These are phyloP conservation scores for Phytophthora colocasiae DNA, from an alignment of 352 stramenopile species.

Conservation along the genomic window DNA sequence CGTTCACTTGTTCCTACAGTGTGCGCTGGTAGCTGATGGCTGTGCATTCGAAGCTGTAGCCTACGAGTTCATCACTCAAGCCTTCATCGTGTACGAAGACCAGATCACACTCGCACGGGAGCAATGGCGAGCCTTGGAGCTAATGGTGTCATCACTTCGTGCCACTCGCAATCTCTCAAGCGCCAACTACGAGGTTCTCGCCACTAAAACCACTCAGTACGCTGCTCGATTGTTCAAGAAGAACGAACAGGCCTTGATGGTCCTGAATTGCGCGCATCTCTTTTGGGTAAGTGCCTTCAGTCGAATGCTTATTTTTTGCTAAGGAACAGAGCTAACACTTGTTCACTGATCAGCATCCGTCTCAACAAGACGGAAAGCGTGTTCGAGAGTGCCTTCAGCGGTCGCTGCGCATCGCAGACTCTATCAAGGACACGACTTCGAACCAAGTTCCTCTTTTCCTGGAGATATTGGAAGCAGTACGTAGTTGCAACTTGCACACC, in stretches of 20 bases:
- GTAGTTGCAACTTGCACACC: constrained; percentile 14
- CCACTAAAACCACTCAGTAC: constrained; percentile 98
- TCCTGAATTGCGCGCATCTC: constrained; percentile 94
- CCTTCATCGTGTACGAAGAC: constrained; percentile 98
- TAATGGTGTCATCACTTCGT: constrained; percentile 92
- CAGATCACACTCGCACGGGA: constrained; percentile 92
- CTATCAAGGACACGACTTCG: constrained; percentile 71
- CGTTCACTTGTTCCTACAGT: constrained; percentile 96
- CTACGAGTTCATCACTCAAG: constrained; percentile 97
- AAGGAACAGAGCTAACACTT: constrained; percentile 1
- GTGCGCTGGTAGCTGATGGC: constrained; percentile 89
- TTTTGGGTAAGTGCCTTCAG: constrained; percentile 89
- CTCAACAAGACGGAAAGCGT: constrained; percentile 92
- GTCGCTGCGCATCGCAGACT: constrained; percentile 95
- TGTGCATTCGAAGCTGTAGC: constrained; percentile 91
- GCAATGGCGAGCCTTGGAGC: constrained; percentile 89
- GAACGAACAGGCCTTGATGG: constrained; percentile 95
- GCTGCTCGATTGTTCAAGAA: constrained; percentile 97
- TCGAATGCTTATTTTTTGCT: no score
- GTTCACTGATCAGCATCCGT: constrained; percentile 51
- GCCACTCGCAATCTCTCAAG: constrained; percentile 80
- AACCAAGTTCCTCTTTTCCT: constrained; percentile 96
- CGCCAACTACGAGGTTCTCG: constrained; percentile 94
- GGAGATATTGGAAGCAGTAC: constrained; percentile 93
- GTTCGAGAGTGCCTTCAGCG: constrained; percentile 98